Conservation (phyloP, 805 yeast species). For the Sugiyamaella valdiviana region DNA sequence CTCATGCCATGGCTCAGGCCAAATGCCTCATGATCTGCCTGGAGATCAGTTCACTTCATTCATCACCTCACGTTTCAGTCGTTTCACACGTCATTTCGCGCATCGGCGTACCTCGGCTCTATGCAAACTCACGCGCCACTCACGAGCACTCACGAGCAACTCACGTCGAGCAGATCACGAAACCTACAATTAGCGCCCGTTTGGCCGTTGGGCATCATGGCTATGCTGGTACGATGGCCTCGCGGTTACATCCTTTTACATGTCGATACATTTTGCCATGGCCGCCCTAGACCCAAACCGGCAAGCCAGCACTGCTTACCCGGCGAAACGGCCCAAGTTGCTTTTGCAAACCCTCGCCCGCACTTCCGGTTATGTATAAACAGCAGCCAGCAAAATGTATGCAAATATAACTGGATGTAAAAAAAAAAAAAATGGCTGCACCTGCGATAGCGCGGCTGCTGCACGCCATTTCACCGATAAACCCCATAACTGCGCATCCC, state of each 20-base stretch:
- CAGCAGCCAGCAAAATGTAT: not conserved
- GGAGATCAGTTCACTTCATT: too few species aligned
- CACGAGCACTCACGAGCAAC: too few species aligned
- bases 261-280: conserved; percentile 1
- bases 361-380: not conserved
- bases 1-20: too few species aligned
- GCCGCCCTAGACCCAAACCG: conserved; percentile 1
- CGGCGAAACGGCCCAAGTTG: not conserved
- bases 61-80: too few species aligned
- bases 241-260: conserved; percentile 1
- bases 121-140: too few species aligned
- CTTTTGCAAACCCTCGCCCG: not conserved
- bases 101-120: too few species aligned
- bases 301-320: not conserved
- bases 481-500: not conserved
- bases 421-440: not conserved
- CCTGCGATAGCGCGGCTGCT: not conserved
- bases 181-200: not conserved
- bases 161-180: not conserved
- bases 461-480: not conserved
- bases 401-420: not conserved
- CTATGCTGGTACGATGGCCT: too few species aligned
- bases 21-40: too few species aligned
- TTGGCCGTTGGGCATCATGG: too few species aligned
- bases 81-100: too few species aligned